Evolutionary conservation across 1,284 basidiomycete species (phyloP).

Genomic region (Peniophora sp.): DNA sequence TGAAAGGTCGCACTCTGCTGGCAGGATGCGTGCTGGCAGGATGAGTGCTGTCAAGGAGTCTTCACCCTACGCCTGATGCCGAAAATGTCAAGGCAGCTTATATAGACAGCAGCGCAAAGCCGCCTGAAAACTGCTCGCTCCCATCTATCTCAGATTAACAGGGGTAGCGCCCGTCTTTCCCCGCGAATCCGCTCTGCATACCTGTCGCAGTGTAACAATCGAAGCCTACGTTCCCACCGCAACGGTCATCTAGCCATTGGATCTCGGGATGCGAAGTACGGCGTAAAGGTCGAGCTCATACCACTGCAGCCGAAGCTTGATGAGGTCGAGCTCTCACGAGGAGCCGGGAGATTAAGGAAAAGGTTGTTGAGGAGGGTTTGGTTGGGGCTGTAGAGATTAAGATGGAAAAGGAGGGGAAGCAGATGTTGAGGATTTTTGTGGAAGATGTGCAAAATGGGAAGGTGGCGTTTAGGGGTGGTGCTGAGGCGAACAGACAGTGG

Average conservation of each 20-base stretch:
- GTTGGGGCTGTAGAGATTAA: slow-evolving; percentile 29
- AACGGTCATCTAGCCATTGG: slow-evolving; percentile 61
- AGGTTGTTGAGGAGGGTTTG: slow-evolving; percentile 54
- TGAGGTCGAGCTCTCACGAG: slow-evolving; percentile 37
- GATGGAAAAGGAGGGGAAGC: too few relatives aligned
- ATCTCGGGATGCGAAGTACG: slow-evolving; percentile 83
- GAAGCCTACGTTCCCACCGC: slow-evolving; percentile 38
- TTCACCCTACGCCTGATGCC: slow-evolving; percentile 45
- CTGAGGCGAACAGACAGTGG: too few relatives aligned
- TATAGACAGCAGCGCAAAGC: slow-evolving; percentile 20
- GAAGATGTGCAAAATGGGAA: too few relatives aligned
- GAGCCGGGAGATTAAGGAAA: slow-evolving; percentile 58
- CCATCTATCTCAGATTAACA: slow-evolving; percentile 63
- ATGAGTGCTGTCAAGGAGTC: too few relatives aligned
- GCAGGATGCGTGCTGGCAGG: too few relatives aligned
- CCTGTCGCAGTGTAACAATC: slow-evolving; percentile 65
- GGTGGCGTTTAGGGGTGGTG: too few relatives aligned
- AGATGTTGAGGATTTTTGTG: too few relatives aligned
- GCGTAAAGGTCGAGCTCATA: slow-evolving; percentile 69
- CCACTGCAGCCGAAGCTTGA: slow-evolving; percentile 42
- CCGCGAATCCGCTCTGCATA: slow-evolving; percentile 75
- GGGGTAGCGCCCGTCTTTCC: slow-evolving; percentile 62
- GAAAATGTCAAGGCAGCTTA: slow-evolving; percentile 48
- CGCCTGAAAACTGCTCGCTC: slow-evolving; percentile 61
- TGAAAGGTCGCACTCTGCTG: too few relatives aligned